Base-by-base conservation (phyloP, 345 rosid species). In the Melaleuca alternifolia region DNA sequence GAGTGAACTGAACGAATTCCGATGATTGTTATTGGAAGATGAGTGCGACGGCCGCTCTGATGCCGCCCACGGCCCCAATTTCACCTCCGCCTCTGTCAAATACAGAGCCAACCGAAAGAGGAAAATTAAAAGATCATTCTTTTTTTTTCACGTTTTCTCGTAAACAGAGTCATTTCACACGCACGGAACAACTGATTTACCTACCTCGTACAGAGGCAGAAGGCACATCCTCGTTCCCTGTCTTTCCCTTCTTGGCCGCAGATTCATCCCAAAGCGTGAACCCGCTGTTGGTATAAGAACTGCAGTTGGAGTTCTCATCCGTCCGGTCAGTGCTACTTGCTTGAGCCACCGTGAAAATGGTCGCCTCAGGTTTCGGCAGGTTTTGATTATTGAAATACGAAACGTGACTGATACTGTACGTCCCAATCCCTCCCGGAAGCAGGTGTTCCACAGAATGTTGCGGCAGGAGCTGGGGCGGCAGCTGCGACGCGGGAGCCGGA, bases 341-440 rank as follows among this genome's bases (percentile, higher is more conserved):
- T 88, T 91, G 95, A 50, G 91, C 92, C 59, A 87, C 93, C 0
- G 87, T 50, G 65, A 92, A 92, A n/a, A 91, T 53, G 12, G 93
- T 57, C 75, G 92, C 94, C 88, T 96, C 99, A 18, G 99, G 91
- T 90, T 96, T 94, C 37, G 95, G 96, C 88, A 91, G 76, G 54
- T 46, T 57, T 85, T 89, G 89, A 30, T 93, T 95, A 86, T 89
- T 93, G 87, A 92, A 92, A 84, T 89, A 91, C 9, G 99, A 94
- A 77, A 92, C 86, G 54, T 94, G 98, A 87, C 97, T 95, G 52
- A 96, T 94, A 30, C 92, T 96, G 90, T 95, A 95, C 50, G 99
- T 94, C 84, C 98, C 99, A 50, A 96, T 95, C 83, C 99, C 99
- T 85, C 99, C 99, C 5, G 98, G 98, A 30, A 96, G 99, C 52